phyloP scores from a whole-genome alignment of 2,329 filamentous ascomycete genomes.

The Fusarium sp. region DNA sequence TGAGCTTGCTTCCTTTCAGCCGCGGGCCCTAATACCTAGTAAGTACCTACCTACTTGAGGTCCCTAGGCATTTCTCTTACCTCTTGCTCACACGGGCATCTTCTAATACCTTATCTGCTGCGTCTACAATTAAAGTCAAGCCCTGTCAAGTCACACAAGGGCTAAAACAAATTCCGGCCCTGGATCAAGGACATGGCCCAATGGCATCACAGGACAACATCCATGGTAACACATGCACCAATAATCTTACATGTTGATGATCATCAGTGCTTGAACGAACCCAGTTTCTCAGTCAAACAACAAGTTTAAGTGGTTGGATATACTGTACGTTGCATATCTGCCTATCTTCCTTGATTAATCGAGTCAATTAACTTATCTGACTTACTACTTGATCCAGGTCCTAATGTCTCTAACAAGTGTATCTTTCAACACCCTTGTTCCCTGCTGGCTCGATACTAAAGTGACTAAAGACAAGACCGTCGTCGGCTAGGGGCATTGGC shows the following conservation, averaged over 20 bases:
- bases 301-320: neutral
- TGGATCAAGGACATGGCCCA: conserved; percentile 8
- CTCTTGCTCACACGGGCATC: neutral
- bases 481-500: conserved; percentile 46
- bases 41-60: neutral
- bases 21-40: neutral
- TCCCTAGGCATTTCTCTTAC: neutral
- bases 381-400: conserved; percentile 3
- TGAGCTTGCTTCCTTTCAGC: neutral
- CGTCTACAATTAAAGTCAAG: neutral
- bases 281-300: conserved; percentile 8
- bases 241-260: conserved; percentile 39
- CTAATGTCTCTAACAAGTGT: conserved; percentile 17
- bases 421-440: conserved; percentile 37
- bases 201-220: conserved; percentile 12
- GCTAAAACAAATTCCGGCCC: conserved; percentile 24
- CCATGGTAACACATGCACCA: conserved; percentile 16
- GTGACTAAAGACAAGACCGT: conserved; percentile 41
- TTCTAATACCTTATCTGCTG: neutral
- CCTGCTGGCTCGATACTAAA: conserved; percentile 45
- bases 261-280: neutral
- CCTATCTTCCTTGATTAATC: neutral
- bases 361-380: conserved; percentile 6
- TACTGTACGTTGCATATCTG: neutral
- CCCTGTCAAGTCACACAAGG: conserved; percentile 5